Evolutionary conservation across 805 yeast genomes (phyloP), one percentile per base, ranked within the genome.

Genomic region (Candida coleopterorum): DNA sequence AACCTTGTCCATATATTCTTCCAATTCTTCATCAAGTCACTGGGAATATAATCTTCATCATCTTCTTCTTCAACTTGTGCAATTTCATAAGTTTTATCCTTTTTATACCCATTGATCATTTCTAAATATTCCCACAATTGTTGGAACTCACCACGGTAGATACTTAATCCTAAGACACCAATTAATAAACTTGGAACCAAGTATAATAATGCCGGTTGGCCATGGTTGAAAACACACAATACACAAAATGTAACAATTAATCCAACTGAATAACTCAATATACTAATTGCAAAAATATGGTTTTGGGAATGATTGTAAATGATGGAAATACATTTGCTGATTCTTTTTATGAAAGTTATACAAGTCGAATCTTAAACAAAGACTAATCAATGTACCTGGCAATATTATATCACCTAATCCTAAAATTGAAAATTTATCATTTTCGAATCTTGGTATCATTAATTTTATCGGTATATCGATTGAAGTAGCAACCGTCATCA

Each of bases 201-300:
- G 49, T 79, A 81, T 14, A 82, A 50, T 42, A 82, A 57, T 0
- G 87, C 87, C 1, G 88, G 88, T 54, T 81, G 88, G 1, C 79
- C 85, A 9, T 48, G 52, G 1, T 66, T 47, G 42, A 48, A 72
- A 3, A 48, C 34, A 22, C 60, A 56, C 34, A 72, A 52, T 3
- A 66, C 72, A 2, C 42, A 45, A 33, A 70, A 55, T 1, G 86
- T 74, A 0, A 49, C 32, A 0, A 53, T 16, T 26, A 81, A 49
- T 0, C 77, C 81, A n/a, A 64, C 4, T 0, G 57, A 37, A 50
- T 81, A 81, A 9, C 75, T 68, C 2, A 64, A 25, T n/a, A 79
- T 16, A 3, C 76, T 62, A 4, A 62, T 45, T 2, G 31, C 35
- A 49, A n/a, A 79, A 80, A 47, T 77, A 80, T 0, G 69, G 63